Conservation (phyloP, 495 filamentous ascomycete genomes). For the Schizothecium vesticola region DNA sequence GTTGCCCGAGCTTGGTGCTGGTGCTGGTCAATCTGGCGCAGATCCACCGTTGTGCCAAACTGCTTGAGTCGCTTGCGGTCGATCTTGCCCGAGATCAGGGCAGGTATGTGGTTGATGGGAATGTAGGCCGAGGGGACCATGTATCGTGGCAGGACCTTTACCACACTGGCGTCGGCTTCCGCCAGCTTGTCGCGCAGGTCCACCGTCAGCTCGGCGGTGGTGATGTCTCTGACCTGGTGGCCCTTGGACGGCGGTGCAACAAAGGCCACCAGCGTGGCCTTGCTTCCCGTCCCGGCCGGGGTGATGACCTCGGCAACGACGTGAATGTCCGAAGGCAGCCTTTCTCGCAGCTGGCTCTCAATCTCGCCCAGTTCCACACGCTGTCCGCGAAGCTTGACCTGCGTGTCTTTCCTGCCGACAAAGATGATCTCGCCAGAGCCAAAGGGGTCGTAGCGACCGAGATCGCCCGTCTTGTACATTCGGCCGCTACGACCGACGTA, state of each 20-base stretch:
- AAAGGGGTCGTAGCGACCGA: slow-evolving; percentile 49
- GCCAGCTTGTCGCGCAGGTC: slow-evolving; percentile 4
- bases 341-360: slow-evolving; percentile 22
- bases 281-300: slow-evolving; percentile 26
- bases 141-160: slow-evolving; percentile 43
- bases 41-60: slow-evolving; percentile 17
- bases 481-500: slow-evolving; percentile 14
- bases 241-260: slow-evolving; percentile 10
- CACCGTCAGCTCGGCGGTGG: background rate
- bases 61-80: slow-evolving; percentile 41
- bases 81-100: slow-evolving; percentile 44
- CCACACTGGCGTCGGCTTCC: slow-evolving; percentile 11
- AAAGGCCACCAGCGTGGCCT: slow-evolving; percentile 31
- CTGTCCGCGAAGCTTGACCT: slow-evolving; percentile 36
- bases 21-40: slow-evolving; percentile 6
- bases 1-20: background rate
- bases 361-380: slow-evolving; percentile 37
- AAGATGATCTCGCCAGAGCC: slow-evolving; percentile 35
- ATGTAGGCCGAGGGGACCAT: slow-evolving; percentile 49
- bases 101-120: slow-evolving; percentile 28
- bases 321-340: slow-evolving; percentile 11
- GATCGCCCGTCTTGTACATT: slow-evolving; percentile 33
- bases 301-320: slow-evolving; percentile 38
- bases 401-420: slow-evolving; percentile 33
- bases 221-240: slow-evolving; percentile 2